Conservation (phyloP, 2,329 filamentous ascomycete species). For the Nemania sp. region DNA sequence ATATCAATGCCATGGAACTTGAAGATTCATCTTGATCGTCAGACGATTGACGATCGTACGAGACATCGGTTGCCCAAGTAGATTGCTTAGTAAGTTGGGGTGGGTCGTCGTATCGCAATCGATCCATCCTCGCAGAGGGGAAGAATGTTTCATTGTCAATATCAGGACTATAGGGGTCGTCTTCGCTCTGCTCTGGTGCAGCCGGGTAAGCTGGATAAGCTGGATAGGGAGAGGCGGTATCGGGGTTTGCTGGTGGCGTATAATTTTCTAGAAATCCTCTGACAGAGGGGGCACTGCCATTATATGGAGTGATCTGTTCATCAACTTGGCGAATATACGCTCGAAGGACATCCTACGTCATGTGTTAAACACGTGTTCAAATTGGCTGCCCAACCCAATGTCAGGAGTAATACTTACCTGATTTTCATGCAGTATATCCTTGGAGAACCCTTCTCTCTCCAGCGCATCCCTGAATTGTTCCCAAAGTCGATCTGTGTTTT, state of each 20-base stretch:
- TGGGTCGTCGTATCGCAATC: slow-evolving; percentile 41
- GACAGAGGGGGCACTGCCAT: slow-evolving; percentile 52
- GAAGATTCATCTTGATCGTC: slow-evolving; percentile 43
- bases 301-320: slow-evolving; percentile 49
- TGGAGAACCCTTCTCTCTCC: slow-evolving; percentile 60
- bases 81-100: slow-evolving; percentile 27
- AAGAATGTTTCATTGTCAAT: slow-evolving; percentile 48
- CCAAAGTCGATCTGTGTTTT: slow-evolving; percentile 59
- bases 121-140: slow-evolving; percentile 45
- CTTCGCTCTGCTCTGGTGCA: slow-evolving; percentile 35
- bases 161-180: slow-evolving; percentile 41
- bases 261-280: slow-evolving; percentile 55
- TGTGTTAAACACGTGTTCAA: not conserved
- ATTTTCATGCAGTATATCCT: slow-evolving; percentile 57
- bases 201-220: slow-evolving; percentile 28
- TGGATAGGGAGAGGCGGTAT: slow-evolving; percentile 36
- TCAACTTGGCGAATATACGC: slow-evolving; percentile 65
- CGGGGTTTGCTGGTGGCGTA: slow-evolving; percentile 38
- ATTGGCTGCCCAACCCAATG: not conserved
- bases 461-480: slow-evolving; percentile 61
- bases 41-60: slow-evolving; percentile 44
- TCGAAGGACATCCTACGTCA: slow-evolving; percentile 56
- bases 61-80: slow-evolving; percentile 31
- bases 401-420: slow-evolving; percentile 50
- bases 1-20: slow-evolving; percentile 53